A percentile compares a stretch with the other conserved stretches of the same genome.
These are phyloP conservation scores for Sugiyamaella grinbergsii DNA, from an alignment of 1,139 yeast species.

Conservation along the genomic window DNA sequence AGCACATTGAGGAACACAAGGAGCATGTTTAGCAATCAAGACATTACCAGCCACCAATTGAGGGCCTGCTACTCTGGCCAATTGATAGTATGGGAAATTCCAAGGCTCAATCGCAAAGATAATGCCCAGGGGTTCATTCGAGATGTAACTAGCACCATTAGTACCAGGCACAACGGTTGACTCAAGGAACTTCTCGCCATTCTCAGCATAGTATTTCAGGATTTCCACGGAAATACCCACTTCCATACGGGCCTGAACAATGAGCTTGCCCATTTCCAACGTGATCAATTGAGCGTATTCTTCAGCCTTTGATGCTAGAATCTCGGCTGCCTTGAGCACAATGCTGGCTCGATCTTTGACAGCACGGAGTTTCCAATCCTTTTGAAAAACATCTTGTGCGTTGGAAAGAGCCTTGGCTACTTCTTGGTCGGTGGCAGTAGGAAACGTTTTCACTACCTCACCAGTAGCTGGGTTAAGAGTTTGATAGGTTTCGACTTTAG, in stretches of 20 bases:
- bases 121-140: constrained; percentile 78
- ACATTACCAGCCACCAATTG: constrained; percentile 82
- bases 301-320: constrained; percentile 52
- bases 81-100: constrained; percentile 65
- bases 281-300: constrained; percentile 58
- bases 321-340: constrained; percentile 53
- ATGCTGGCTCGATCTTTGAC: constrained; percentile 48
- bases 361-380: constrained; percentile 52
- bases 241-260: constrained; percentile 51
- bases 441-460: constrained; percentile 52
- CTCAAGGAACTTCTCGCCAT: constrained; percentile 70
- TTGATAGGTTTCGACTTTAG: constrained; percentile 8
- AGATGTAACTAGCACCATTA: constrained; percentile 57
- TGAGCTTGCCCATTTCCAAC: constrained; percentile 57
- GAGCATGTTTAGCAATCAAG: constrained; percentile 73
- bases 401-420: constrained; percentile 59
- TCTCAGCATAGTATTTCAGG: constrained; percentile 67
- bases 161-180: constrained; percentile 72
- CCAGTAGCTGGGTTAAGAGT: constrained; percentile 49
- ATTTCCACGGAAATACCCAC: constrained; percentile 57
- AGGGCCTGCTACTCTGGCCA: constrained; percentile 77
- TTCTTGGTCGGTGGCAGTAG: constrained; percentile 57
- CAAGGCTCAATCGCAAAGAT: constrained; percentile 90
- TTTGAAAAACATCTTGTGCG: constrained; percentile 54
- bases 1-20: constrained; percentile 77